Evolutionary conservation across 345 rosid species (phyloP).

Genomic region (Heritiera littoralis): DNA sequence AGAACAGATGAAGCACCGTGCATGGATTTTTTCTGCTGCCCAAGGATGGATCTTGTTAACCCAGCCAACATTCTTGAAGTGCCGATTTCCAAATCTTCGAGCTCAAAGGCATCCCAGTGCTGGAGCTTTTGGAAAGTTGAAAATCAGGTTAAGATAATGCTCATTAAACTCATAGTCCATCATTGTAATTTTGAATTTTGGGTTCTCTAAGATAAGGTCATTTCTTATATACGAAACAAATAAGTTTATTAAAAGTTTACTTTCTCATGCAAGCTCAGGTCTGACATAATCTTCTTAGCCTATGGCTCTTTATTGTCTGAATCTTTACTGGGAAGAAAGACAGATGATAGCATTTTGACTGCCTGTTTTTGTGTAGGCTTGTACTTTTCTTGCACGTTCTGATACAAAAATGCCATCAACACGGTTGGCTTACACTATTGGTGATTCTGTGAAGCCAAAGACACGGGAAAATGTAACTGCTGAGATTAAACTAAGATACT

Average conservation of each 20-base stretch:
- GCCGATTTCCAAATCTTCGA: conserved; percentile 78
- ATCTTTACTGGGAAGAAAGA: conserved; percentile 14
- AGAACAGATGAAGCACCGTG: conserved; percentile 72
- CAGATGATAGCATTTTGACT: conserved; percentile 15
- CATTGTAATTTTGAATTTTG: background rate
- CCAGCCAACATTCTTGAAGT: conserved; percentile 75
- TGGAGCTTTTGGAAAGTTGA: conserved; percentile 99
- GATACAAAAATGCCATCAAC: conserved; percentile 83
- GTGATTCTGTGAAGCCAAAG: conserved; percentile 89
- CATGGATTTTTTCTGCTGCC: conserved; percentile 76
- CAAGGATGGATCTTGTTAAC: conserved; percentile 89
- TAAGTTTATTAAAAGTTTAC: background rate
- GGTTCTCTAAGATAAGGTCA: background rate
- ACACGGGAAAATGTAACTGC: conserved; percentile 78
- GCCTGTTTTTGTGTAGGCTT: conserved; percentile 60
- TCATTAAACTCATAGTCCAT: conserved; percentile 19
- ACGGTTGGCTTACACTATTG: conserved; percentile 75
- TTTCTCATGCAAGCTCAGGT: background rate
- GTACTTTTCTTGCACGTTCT: conserved; percentile 91
- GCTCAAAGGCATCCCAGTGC: conserved; percentile 73
- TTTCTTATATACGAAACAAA: conserved; percentile 8
- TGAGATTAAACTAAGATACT: conserved; percentile 79
- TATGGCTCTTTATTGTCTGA: background rate
- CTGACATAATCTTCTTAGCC: conserved; percentile 9
- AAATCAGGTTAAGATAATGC: conserved; percentile 73